phyloP scores from a whole-genome alignment of 2,329 filamentous ascomycete species.

The Nemania bipapillata region DNA sequence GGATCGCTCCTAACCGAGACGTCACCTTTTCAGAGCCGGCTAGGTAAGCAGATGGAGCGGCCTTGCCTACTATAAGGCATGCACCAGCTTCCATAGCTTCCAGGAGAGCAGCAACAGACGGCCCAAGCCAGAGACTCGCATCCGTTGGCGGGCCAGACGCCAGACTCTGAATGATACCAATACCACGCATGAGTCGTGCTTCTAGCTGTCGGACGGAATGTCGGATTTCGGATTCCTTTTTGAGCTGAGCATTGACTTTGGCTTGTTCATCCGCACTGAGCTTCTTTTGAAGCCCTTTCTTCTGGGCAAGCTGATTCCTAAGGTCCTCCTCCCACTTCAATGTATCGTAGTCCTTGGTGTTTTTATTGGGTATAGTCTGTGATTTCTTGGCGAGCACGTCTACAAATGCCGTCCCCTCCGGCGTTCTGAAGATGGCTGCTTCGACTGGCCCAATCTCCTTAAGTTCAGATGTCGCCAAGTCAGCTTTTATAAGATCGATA shows the following conservation, averaged over 20 bases:
- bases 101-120: slow-evolving; percentile 78
- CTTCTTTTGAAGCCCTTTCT: slow-evolving; percentile 92
- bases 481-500: slow-evolving; percentile 76
- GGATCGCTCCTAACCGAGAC: slow-evolving; percentile 76
- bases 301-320: slow-evolving; percentile 84
- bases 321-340: slow-evolving; percentile 97
- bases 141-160: slow-evolving; percentile 90
- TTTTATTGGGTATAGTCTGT: slow-evolving; percentile 80
- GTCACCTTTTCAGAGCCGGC: slow-evolving; percentile 80
- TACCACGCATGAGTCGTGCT: slow-evolving; percentile 78
- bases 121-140: slow-evolving; percentile 85
- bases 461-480: slow-evolving; percentile 77
- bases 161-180: slow-evolving; percentile 85
- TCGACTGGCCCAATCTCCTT: slow-evolving; percentile 83
- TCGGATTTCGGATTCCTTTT: slow-evolving; percentile 85
- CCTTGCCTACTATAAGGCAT: slow-evolving; percentile 81
- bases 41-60: slow-evolving; percentile 81
- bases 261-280: slow-evolving; percentile 86
- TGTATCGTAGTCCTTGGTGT: slow-evolving; percentile 92
- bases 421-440: slow-evolving; percentile 90
- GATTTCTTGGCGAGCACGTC: slow-evolving; percentile 90
- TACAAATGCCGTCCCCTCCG: slow-evolving; percentile 86
- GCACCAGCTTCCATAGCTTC: slow-evolving; percentile 82
- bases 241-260: slow-evolving; percentile 90
- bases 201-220: slow-evolving; percentile 75